These are phyloP conservation scores for Linum lewisii DNA, from an alignment of 345 rosid species.

Conservation along the genomic window DNA sequence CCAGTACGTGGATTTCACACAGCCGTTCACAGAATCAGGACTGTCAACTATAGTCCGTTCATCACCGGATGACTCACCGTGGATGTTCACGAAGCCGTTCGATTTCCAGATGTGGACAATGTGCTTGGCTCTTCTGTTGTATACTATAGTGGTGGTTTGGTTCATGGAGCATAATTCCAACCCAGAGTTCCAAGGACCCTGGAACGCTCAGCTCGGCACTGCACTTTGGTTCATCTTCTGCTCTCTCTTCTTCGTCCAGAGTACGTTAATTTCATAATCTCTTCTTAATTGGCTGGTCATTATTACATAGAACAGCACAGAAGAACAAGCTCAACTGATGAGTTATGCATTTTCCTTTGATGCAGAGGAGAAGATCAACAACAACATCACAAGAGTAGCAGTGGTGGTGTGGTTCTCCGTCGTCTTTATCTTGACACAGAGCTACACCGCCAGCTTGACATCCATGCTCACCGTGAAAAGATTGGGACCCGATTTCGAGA, in stretches of 20 bases:
- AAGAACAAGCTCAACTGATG: too few species aligned
- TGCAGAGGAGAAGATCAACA: slow-evolving; percentile 14
- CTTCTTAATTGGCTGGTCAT: too few species aligned
- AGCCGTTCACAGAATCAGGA: slow-evolving; percentile 19
- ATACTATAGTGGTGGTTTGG: slow-evolving; percentile 21
- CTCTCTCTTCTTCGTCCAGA: slow-evolving; percentile 19
- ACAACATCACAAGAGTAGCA: slow-evolving; percentile 19
- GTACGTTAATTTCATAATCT: slow-evolving; percentile 9
- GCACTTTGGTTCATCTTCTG: slow-evolving; percentile 19
- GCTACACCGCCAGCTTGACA: slow-evolving; percentile 19
- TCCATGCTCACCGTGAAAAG: slow-evolving; percentile 13
- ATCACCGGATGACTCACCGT: slow-evolving; percentile 10
- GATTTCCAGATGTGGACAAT: slow-evolving; percentile 13
- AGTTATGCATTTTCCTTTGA: not conserved
- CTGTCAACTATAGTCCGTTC: slow-evolving; percentile 11
- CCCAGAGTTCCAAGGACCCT: slow-evolving; percentile 1
- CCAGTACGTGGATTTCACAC: slow-evolving; percentile 15
- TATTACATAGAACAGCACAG: too few species aligned
- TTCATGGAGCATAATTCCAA: slow-evolving; percentile 16
- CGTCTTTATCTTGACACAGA: slow-evolving; percentile 21
- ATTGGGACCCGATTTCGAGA: slow-evolving; percentile 1
- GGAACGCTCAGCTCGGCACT: slow-evolving; percentile 9
- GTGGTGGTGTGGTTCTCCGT: slow-evolving; percentile 18
- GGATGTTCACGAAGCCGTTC: slow-evolving; percentile 20
- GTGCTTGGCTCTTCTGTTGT: slow-evolving; percentile 8